phyloP scores from a whole-genome alignment of 2,329 filamentous ascomycete species.

The Verticillium longisporum region DNA sequence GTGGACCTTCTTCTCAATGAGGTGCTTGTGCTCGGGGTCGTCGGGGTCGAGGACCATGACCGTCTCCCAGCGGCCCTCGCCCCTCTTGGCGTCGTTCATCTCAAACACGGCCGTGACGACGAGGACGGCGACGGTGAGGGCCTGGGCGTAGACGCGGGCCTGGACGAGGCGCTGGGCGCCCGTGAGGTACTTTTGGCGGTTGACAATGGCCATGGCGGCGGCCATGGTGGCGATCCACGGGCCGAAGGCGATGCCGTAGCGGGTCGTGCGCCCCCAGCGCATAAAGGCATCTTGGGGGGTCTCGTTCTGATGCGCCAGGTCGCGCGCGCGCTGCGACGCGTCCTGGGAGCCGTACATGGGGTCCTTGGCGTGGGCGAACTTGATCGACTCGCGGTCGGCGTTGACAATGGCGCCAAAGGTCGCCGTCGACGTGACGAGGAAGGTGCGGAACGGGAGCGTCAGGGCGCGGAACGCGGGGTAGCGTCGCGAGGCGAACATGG shows the following conservation, averaged over 20 bases:
- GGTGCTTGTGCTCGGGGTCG: constrained; percentile 73
- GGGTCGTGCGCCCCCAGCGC: constrained; percentile 70
- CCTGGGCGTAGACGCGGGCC: constrained; percentile 90
- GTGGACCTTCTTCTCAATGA: constrained; percentile 82
- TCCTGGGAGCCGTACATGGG: constrained; percentile 62
- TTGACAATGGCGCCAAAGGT: constrained; percentile 86
- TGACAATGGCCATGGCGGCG: constrained; percentile 66
- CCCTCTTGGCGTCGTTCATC: constrained; percentile 67
- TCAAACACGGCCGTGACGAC: constrained; percentile 79
- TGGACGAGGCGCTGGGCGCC: constrained; percentile 85
- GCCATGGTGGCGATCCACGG: constrained; percentile 80
- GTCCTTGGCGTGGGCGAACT: constrained; percentile 65
- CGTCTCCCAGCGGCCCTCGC: constrained; percentile 76
- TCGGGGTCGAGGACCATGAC: constrained; percentile 73
- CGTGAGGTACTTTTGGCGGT: constrained; percentile 67
- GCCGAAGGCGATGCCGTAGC: constrained; percentile 78
- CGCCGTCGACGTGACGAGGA: constrained; percentile 74
- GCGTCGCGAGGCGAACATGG: constrained; percentile 60
- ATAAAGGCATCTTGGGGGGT: constrained; percentile 52
- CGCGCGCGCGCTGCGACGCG: constrained; percentile 47
- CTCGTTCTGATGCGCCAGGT: constrained; percentile 50
- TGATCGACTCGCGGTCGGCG: constrained; percentile 63
- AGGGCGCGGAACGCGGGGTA: constrained; percentile 74
- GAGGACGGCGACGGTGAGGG: constrained; percentile 76
- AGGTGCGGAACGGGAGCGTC: constrained; percentile 83